phyloP scores from a whole-genome alignment of 2,329 filamentous ascomycete genomes.

The Biscogniauxia sp. region DNA sequence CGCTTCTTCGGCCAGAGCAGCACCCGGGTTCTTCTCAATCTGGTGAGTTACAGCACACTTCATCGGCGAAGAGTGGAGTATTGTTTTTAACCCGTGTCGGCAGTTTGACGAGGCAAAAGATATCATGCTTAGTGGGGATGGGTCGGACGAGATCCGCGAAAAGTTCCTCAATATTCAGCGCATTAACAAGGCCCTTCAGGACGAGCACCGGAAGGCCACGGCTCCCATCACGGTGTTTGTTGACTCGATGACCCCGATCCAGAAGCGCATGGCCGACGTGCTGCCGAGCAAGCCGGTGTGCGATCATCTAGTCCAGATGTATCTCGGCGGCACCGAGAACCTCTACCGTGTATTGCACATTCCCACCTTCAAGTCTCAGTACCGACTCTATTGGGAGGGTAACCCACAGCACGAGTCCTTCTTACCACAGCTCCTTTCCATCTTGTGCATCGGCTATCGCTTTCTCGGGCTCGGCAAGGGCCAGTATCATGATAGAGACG shows the following conservation, averaged over 20 bases:
- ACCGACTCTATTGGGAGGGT: conserved; percentile 52
- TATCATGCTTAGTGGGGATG: conserved; percentile 44
- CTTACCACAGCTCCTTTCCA: conserved; percentile 51
- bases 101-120: conserved; percentile 55
- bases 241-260: conserved; percentile 57
- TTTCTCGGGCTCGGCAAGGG: conserved; percentile 51
- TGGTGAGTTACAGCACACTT: conserved; percentile 38
- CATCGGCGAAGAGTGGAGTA: too few relatives aligned
- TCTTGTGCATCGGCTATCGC: conserved; percentile 52
- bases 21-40: conserved; percentile 51
- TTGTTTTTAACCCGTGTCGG: neutral
- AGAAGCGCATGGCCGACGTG: conserved; percentile 57
- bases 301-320: conserved; percentile 48
- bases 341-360: conserved; percentile 54
- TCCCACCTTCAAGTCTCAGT: conserved; percentile 50
- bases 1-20: conserved; percentile 54
- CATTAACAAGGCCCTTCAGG: conserved; percentile 47
- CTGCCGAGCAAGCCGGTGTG: conserved; percentile 50
- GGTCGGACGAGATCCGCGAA: conserved; percentile 41
- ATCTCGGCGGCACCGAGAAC: conserved; percentile 50
- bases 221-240: conserved; percentile 55
- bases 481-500: conserved; percentile 51
- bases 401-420: conserved; percentile 47
- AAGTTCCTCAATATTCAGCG: conserved; percentile 45
- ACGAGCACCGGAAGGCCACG: conserved; percentile 45